Conservation (phyloP, 2,329 filamentous ascomycete genomes). For the Exophiala oligosperma region DNA sequence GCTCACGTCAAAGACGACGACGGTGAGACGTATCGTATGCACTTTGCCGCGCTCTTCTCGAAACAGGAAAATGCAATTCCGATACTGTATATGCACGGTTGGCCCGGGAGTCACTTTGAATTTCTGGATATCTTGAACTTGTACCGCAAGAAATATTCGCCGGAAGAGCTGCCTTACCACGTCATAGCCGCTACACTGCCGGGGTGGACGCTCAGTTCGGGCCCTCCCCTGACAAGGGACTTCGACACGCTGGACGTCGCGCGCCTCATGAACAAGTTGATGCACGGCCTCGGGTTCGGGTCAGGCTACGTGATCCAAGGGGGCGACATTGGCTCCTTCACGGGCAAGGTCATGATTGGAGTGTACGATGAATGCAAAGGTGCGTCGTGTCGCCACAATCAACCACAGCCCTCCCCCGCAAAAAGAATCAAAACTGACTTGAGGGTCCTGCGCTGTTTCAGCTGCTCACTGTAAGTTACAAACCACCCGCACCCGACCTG, state of each 20-base stretch:
- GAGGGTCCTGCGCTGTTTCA: not conserved
- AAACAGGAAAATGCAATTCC: slow-evolving; percentile 51
- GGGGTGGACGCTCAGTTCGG: slow-evolving; percentile 54
- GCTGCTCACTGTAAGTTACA: not conserved
- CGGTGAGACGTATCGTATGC: slow-evolving; percentile 42
- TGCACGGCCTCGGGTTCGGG: slow-evolving; percentile 54
- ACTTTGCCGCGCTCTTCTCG: slow-evolving; percentile 59
- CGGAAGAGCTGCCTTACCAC: slow-evolving; percentile 55
- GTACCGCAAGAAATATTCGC: slow-evolving; percentile 49
- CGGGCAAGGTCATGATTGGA: slow-evolving; percentile 45
- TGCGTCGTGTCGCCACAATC: not conserved
- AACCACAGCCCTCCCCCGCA: not conserved
- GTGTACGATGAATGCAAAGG: slow-evolving; percentile 47
- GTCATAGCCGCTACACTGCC: slow-evolving; percentile 57
- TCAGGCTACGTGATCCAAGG: slow-evolving; percentile 57
- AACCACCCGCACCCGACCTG: not conserved
- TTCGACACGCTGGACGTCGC: slow-evolving; percentile 43
- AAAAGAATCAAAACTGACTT: too few species aligned
- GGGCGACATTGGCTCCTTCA: slow-evolving; percentile 54
- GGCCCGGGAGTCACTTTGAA: slow-evolving; percentile 10
- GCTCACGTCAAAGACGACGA: slow-evolving; percentile 42
- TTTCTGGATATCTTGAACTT: slow-evolving; percentile 42
- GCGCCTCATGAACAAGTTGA: slow-evolving; percentile 50
- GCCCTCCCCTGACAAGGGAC: slow-evolving; percentile 46
- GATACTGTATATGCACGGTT: slow-evolving; percentile 52